Evolutionary conservation across 176 grass and related monocot genomes (phyloP), one percentile per base, ranked within the genome.

Genomic region (Bothriochloa decipiens): DNA sequence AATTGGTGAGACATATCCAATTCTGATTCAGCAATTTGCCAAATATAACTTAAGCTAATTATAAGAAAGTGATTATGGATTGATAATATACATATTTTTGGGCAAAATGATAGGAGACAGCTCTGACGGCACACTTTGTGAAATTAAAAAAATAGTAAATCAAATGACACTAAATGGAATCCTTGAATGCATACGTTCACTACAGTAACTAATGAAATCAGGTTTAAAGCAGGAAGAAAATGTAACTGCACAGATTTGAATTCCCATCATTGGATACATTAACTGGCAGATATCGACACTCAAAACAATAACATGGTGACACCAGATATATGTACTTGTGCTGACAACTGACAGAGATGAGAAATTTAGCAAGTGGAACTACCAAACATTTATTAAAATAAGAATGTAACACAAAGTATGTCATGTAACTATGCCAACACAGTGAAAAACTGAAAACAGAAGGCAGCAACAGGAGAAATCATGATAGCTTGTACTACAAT

Each of bases 351-450:
- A 36, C 39, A 77, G 6, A 60, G 4, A 28, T 7, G 0, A 68
- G 25, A 82, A 36, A 36, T 28, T 77, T 75, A 16, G 49, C 28
- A 81, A 40, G 70, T 85, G 36, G 17, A 68, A 80, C 10, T 81
- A 75, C 37, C 74, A 80, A 35, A 62, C n/a, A 39, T 26, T 45
- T 14, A 73, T 39, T 66, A 39, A 68, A 68, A 11, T 39, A 35
- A 9, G 29, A 65, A 29, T 32, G 6, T 36, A 39, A n/a, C 8
- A 50, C 72, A 82, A 2, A 11, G 45, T 33, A 36, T 1, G 8
- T n/a, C 10, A 15, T 55, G 28, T 66, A 11, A 20, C 69, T 25
- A 50, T 69, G 45, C 22, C 43, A 68, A 81, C 65, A 23, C 8
- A 52, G 47, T 52, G 47, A 52, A 52, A 49, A 17, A 69, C 3